Conservation (phyloP, 345 rosid genomes). For the Turnera subulata region DNA sequence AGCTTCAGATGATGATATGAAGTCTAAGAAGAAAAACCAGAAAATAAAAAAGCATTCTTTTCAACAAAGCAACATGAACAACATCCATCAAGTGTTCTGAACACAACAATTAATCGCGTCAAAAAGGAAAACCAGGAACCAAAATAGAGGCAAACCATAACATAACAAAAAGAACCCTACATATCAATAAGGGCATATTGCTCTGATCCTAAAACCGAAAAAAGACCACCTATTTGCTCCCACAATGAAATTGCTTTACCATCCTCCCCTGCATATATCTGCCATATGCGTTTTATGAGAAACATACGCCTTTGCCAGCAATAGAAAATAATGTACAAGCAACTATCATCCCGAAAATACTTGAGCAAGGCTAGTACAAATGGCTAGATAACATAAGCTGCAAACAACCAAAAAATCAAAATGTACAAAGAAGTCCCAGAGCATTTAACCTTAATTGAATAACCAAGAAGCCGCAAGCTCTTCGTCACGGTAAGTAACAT, state of each 20-base stretch:
- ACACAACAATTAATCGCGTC: too few species aligned
- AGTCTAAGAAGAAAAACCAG: too few species aligned
- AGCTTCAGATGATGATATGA: too few species aligned
- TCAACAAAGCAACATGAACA: too few species aligned
- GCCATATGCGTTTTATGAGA: slow-evolving; percentile 30
- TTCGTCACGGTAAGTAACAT: slow-evolving; percentile 71
- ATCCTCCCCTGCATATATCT: slow-evolving; percentile 63
- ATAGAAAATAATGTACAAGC: slow-evolving; percentile 2
- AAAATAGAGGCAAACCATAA: slow-evolving; percentile 7
- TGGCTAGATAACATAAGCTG: too few species aligned
- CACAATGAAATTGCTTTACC: slow-evolving; percentile 55
- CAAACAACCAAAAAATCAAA: background rate
- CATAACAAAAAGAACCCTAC: slow-evolving; percentile 39
- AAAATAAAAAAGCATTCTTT: too few species aligned
- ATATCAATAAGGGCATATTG: slow-evolving; percentile 55
- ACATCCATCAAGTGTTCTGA: too few species aligned
- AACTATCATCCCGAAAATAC: background rate
- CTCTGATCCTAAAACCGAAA: slow-evolving; percentile 46
- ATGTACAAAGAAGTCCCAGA: background rate
- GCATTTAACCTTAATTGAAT: too few species aligned
- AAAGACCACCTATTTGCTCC: slow-evolving; percentile 56
- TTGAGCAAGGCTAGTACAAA: too few species aligned
- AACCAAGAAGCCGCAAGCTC: slow-evolving; percentile 68
- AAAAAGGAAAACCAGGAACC: background rate
- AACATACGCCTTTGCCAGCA: slow-evolving; percentile 29